A percentile compares a stretch with the other conserved stretches of the same genome.
These are phyloP conservation scores for Lathyrus oleraceus DNA, from an alignment of 306 rosid species.

Conservation along the genomic window DNA sequence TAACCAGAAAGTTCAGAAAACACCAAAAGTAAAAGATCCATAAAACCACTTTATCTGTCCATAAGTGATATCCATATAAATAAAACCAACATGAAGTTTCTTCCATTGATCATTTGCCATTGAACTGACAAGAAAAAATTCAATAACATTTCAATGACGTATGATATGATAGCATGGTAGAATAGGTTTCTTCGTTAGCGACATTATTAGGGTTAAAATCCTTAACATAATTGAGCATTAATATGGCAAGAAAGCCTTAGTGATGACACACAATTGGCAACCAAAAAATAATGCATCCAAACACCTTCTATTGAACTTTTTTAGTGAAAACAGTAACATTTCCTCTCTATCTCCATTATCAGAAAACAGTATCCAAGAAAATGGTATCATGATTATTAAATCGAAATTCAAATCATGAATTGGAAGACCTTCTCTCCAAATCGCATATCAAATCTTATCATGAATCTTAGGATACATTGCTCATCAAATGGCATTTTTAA, in stretches of 20 bases:
- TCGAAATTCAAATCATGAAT: not conserved
- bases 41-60: not conserved
- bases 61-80: not conserved
- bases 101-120: not conserved
- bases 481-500: not conserved
- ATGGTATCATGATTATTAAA: not conserved
- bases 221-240: not conserved
- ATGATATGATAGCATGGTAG: not conserved
- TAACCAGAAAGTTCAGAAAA: not conserved
- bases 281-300: not conserved
- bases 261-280: not conserved
- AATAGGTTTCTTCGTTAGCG: not conserved
- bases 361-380: constrained; percentile 10
- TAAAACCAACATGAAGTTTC: not conserved
- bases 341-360: not conserved
- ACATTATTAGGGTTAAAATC: not conserved
- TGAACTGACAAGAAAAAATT: constrained; percentile 18
- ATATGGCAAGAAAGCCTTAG: not conserved
- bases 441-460: not conserved
- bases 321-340: too few relatives aligned
- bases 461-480: not conserved
- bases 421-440: not conserved
- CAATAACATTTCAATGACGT: not conserved
- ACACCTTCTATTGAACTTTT: not conserved
- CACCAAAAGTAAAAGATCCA: not conserved